phyloP scores from a whole-genome alignment of 2,329 filamentous ascomycete genomes.

The Phaeophleospora eucalypticola region DNA sequence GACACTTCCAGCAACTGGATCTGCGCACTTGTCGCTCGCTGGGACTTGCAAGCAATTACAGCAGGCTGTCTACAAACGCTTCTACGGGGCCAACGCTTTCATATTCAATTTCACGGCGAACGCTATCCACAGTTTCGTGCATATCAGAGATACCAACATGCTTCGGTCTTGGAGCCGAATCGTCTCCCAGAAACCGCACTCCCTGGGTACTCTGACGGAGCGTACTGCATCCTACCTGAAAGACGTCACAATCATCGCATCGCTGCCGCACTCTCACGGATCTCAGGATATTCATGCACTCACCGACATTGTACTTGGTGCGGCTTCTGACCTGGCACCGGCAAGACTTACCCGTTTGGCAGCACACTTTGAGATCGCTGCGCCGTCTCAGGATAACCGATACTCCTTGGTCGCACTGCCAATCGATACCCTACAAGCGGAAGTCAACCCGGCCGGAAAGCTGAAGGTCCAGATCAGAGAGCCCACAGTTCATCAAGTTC shows the following conservation, averaged over 20 bases:
- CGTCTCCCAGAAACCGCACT: neutral
- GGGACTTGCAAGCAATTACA: slow-evolving; percentile 3
- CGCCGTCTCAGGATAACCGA: neutral
- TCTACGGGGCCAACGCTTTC: slow-evolving; percentile 7
- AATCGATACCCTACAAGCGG: slow-evolving; percentile 1
- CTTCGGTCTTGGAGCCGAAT: slow-evolving; percentile 6
- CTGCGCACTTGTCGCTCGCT: slow-evolving; percentile 1
- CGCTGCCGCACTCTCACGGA: neutral
- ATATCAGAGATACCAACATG: neutral
- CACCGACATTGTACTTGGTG: neutral
- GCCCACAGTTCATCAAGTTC: neutral
- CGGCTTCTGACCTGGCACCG: neutral
- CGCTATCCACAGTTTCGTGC: slow-evolving; percentile 2
- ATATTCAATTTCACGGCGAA: slow-evolving; percentile 5
- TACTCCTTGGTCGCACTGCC: slow-evolving; percentile 1
- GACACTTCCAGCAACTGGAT: slow-evolving; percentile 2
- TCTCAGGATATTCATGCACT: slow-evolving; percentile 2
- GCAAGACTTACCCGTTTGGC: slow-evolving; percentile 2
- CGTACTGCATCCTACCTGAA: slow-evolving; percentile 8
- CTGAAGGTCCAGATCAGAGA: neutral
- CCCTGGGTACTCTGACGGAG: slow-evolving; percentile 3
- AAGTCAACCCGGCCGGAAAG: neutral
- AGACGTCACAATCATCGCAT: slow-evolving; percentile 4
- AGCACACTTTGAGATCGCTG: slow-evolving; percentile 2
- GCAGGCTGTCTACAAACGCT: neutral